These are phyloP conservation scores for Boletus smithii DNA, from an alignment of 1,284 basidiomycete genomes.

Conservation along the genomic window DNA sequence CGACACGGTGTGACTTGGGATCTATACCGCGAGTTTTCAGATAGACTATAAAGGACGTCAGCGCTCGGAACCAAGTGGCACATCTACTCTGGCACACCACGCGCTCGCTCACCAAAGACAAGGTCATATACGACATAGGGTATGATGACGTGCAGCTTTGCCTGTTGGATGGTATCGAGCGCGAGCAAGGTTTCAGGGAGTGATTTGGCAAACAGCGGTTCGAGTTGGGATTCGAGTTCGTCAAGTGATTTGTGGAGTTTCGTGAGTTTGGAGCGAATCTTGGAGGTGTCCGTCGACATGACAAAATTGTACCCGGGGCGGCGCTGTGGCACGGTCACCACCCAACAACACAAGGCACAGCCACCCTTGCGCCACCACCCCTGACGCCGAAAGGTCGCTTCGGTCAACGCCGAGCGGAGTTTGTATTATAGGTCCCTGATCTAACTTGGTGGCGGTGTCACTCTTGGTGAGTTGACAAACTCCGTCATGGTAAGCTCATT, in stretches of 20 bases:
- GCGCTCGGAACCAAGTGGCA: not conserved
- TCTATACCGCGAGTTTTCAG: conserved; percentile 74
- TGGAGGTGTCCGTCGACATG: conserved; percentile 56
- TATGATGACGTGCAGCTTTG: conserved; percentile 69
- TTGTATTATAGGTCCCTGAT: too few species aligned
- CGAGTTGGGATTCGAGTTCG: conserved; percentile 60
- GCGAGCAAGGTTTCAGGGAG: conserved; percentile 61
- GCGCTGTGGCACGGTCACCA: too few species aligned
- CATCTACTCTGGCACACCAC: too few species aligned
- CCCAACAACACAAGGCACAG: too few species aligned
- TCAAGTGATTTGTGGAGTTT: conserved; percentile 56
- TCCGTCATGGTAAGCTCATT: conserved; percentile 21
- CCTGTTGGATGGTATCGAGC: conserved; percentile 73
- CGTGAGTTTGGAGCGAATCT: conserved; percentile 52
- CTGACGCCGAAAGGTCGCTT: too few species aligned
- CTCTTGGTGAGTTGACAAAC: not conserved
- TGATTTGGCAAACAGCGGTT: conserved; percentile 59
- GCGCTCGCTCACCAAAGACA: conserved; percentile 58
- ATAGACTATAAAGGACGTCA: conserved; percentile 54
- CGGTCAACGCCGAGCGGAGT: too few species aligned
- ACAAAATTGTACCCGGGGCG: too few species aligned
- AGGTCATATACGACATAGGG: conserved; percentile 81
- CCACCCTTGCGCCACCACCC: too few species aligned
- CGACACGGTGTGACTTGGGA: conserved; percentile 71
- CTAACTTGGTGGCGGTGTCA: conserved; percentile 15